These are phyloP conservation scores for Epichloe gansuensis DNA, from an alignment of 2,329 filamentous ascomycete species.

Conservation along the genomic window DNA sequence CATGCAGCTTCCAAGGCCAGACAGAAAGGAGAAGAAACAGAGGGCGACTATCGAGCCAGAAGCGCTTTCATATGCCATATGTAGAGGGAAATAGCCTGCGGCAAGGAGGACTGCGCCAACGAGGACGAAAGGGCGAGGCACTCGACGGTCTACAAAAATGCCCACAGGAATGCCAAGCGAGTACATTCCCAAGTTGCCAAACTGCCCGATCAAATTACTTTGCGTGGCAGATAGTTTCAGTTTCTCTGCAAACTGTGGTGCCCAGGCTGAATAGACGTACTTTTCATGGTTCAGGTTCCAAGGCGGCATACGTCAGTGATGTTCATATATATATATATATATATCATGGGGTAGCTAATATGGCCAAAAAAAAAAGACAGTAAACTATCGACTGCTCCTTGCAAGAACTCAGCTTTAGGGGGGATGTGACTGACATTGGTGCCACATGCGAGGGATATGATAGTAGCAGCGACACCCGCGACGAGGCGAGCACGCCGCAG, in stretches of 20 bases:
- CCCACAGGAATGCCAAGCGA: conserved; percentile 79
- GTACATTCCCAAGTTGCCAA: conserved; percentile 90
- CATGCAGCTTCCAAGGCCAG: conserved; percentile 78
- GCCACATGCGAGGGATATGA: conserved; percentile 78
- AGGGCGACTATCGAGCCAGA: conserved; percentile 45
- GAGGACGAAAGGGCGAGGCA: conserved; percentile 66
- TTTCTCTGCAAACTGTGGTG: conserved; percentile 81
- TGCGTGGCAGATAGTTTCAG: conserved; percentile 83
- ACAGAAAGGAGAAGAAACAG: conserved; percentile 75
- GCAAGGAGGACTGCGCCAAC: conserved; percentile 61
- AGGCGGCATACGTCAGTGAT: conserved; percentile 1
- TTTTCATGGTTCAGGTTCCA: conserved; percentile 24
- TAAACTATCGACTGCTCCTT: neutral
- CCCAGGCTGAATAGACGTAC: conserved; percentile 99
- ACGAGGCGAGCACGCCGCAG: conserved; percentile 56
- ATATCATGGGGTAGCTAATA: neutral
- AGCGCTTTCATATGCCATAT: conserved; percentile 62
- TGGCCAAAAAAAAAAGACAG: too few species aligned
- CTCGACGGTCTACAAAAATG: conserved; percentile 70
- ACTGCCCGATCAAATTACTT: conserved; percentile 79
- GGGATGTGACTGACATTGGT: conserved; percentile 56
- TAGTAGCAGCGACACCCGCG: conserved; percentile 73
- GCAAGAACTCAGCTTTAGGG: neutral
- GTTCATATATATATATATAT: neutral
- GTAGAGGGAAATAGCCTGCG: conserved; percentile 75